Evolutionary conservation across 495 filamentous ascomycete species (phyloP).

Genomic region (Rusavskia elegans): DNA sequence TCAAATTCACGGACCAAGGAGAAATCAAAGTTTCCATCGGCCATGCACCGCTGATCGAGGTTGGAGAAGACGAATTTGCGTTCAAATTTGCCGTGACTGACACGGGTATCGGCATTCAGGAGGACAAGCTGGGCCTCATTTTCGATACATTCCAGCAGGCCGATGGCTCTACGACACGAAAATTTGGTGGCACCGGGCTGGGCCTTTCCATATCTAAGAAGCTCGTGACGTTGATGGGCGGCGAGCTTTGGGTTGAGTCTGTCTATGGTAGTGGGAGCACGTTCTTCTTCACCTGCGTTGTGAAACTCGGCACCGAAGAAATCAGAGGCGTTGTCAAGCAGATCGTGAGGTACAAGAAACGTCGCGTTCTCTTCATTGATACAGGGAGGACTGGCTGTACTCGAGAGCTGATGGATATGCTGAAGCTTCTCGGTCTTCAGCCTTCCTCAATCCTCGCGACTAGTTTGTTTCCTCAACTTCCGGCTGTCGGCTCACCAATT

Average conservation of each 20-base stretch:
- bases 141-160: slow-evolving; percentile 99
- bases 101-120: slow-evolving; percentile 92
- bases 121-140: slow-evolving; percentile 92
- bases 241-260: slow-evolving; percentile 93
- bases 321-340: slow-evolving; percentile 67
- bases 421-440: slow-evolving; percentile 61
- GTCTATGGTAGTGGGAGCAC: slow-evolving; percentile 84
- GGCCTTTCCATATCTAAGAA: slow-evolving; percentile 94
- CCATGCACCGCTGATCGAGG: slow-evolving; percentile 30
- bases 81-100: slow-evolving; percentile 96
- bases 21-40: slow-evolving; percentile 90
- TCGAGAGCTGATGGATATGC: slow-evolving; percentile 61
- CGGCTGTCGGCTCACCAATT: slow-evolving; percentile 39
- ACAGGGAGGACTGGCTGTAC: slow-evolving; percentile 66
- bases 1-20: slow-evolving; percentile 94
- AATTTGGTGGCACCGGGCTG: slow-evolving; percentile 92
- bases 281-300: slow-evolving; percentile 94
- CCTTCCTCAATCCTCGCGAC: slow-evolving; percentile 66
- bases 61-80: slow-evolving; percentile 59
- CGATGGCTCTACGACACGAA: slow-evolving; percentile 90
- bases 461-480: slow-evolving; percentile 32
- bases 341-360: slow-evolving; percentile 69
- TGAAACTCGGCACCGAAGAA: slow-evolving; percentile 73
- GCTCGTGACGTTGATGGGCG: slow-evolving; percentile 92
- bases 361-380: slow-evolving; percentile 92